Percentiles rank a stretch among this genome's conserved stretches.
Evolutionary conservation across 495 filamentous ascomycete genomes (phyloP).

Genomic region (Aspergillus campestris): DNA sequence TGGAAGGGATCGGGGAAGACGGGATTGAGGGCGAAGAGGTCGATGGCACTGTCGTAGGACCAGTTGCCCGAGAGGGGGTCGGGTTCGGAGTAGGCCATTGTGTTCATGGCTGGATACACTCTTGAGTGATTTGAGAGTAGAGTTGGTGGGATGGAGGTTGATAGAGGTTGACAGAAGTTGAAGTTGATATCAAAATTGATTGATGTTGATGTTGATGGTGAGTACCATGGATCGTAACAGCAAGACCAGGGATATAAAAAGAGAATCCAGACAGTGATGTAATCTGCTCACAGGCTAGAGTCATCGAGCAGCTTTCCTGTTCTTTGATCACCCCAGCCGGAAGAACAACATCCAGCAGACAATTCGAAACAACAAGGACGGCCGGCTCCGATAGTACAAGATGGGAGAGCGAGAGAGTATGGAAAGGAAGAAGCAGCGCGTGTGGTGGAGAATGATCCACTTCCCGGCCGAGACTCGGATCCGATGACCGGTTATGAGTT

Average conservation of each 20-base stretch:
- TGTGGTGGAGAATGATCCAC: too few species aligned
- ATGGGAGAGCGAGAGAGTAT: too few species aligned
- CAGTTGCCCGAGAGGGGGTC: constrained; percentile 36
- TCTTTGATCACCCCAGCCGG: not conserved
- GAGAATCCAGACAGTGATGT: not conserved
- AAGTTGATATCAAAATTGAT: not conserved
- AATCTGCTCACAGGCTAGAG: not conserved
- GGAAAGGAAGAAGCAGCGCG: too few species aligned
- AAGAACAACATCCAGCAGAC: not conserved
- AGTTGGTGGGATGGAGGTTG: not conserved
- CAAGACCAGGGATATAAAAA: not conserved
- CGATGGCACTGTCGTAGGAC: constrained; percentile 35
- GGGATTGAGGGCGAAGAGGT: constrained; percentile 31
- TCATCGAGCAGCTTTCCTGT: not conserved
- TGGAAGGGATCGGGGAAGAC: constrained; percentile 27
- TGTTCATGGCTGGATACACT: not conserved
- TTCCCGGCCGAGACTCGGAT: too few species aligned
- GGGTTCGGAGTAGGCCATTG: not conserved
- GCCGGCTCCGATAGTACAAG: too few species aligned
- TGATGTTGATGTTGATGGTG: not conserved
- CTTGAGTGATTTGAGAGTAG: constrained; percentile 3
- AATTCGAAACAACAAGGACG: too few species aligned
- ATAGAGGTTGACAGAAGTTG: too few species aligned
- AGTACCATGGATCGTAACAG: not conserved
- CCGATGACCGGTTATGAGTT: not conserved